Percentiles rank a stretch among this genome's conserved stretches.
phyloP scores from a whole-genome alignment of 495 filamentous ascomycete genomes.

The Neurospora hispaniola region DNA sequence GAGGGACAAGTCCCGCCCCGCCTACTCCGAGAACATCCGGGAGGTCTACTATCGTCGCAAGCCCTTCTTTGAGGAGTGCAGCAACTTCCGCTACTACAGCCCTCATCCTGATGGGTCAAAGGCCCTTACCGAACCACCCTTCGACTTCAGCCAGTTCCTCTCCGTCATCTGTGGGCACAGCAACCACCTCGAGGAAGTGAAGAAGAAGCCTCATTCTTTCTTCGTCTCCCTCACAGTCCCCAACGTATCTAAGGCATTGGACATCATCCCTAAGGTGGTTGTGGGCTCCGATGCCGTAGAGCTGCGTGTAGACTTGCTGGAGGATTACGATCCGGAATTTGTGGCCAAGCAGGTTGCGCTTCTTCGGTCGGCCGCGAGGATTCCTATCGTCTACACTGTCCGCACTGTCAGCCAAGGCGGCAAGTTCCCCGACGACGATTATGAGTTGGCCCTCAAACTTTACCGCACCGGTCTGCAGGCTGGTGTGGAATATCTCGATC shows the following conservation, averaged over 20 bases:
- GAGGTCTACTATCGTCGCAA: constrained; percentile 86
- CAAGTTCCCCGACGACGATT: constrained; percentile 69
- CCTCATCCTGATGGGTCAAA: constrained; percentile 50
- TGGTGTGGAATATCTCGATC: constrained; percentile 83
- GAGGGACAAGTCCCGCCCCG: constrained; percentile 82
- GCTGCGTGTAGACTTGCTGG: constrained; percentile 81
- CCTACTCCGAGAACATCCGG: constrained; percentile 89
- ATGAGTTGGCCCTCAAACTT: constrained; percentile 56
- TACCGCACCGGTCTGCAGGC: constrained; percentile 70
- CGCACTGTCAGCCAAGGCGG: constrained; percentile 81
- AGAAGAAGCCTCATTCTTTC: constrained; percentile 69
- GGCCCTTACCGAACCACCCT: constrained; percentile 48
- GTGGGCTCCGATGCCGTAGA: constrained; percentile 92
- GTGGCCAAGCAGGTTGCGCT: constrained; percentile 73
- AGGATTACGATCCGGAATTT: constrained; percentile 66
- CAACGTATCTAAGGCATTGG: constrained; percentile 49
- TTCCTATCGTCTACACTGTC: constrained; percentile 90
- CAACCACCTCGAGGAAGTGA: constrained; percentile 52
- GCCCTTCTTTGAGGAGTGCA: constrained; percentile 87
- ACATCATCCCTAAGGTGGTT: constrained; percentile 58
- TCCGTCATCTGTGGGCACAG: constrained; percentile 58
- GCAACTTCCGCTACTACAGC: constrained; percentile 89
- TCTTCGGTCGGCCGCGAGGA: constrained; percentile 59
- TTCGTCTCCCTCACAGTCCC: constrained; percentile 88
- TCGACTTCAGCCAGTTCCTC: constrained; percentile 75